Evolutionary conservation across 495 filamentous ascomycete species (phyloP), one percentile per base, ranked within the genome.

Genomic region (Aspergillus taichungensis): DNA sequence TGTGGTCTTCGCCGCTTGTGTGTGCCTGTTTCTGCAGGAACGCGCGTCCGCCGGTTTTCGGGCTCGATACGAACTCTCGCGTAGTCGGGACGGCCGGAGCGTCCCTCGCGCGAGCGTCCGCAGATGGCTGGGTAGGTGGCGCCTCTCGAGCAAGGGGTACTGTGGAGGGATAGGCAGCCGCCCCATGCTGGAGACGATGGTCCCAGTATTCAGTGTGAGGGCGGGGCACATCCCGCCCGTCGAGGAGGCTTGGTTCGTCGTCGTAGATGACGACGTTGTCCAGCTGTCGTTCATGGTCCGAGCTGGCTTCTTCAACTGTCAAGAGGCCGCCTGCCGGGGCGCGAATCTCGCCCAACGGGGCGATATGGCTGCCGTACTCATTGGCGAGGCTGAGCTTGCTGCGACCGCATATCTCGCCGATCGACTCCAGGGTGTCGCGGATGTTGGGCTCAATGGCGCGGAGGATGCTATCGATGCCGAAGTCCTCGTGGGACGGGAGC

Each of bases 401-500:
- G 32, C 75, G 67, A 4, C 79, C 79, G 50, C 74, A 81, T 42
- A 83, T 81, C 51, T 82, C 76, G 13, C 79, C 79, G 45, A 83
- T 82, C 5, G 76, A 74, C 45, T 81, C 72, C 27, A 83, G 63
- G 3, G 78, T 78, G 11, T 54, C 54, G 13, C 70, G 61, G 40
- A 80, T 76, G 51, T 82, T 76, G 3, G 77, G 69, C 43, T 77
- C 73, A 42, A 82, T 76, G 32, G 78, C 76, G 12, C 68, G 64
- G 12, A 83, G 68, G 41, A 83, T 80, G 37, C 67, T 64, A 28
- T 74, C 75, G 55, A 83, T 82, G 13, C 75, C 74, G 57, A 81
- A 82, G 36, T 74, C 75, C 14, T 71, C 61, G 27, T 74, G 63
- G 0, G 72, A 55, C 8, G 75, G 75, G 7, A 78, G 60, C 28